Base-by-base conservation (phyloP, 192 early-diverging fungal genomes). In the Rhizoclosmatium sp. region DNA sequence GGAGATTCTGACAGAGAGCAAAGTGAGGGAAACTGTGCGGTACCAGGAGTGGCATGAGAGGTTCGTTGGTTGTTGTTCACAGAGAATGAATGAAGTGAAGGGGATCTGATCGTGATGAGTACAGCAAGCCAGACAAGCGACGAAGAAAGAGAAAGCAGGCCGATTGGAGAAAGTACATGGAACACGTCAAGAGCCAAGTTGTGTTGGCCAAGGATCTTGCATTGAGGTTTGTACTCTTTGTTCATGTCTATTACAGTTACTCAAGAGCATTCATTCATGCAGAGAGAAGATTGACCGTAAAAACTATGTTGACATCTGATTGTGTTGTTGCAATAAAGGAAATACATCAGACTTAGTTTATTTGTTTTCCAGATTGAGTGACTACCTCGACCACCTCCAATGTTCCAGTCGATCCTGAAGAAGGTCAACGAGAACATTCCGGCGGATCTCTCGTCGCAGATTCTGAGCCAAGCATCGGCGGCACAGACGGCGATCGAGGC, bases 141-240 rank as follows among this genome's bases (percentile, higher is more conserved):
- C 21, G 85, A 59, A 51, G 88, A 46, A 87, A 81, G 80, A 67
- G 79, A 67, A 82, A 82, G 76, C 79, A 89, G 81, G 71, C 78
- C 48, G 83, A 87, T 46, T 89, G 84, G 84, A 75, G 74, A 46
- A 56, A 64, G 46, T 89, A 87, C 61, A 49, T 89, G 67, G 67
- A 64, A 49, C 42, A 65, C 49, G 81, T 86, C 9, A 87, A 82
- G 75, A 64, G 69, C 62, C 82, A 82, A 77, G 81, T 87, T 16
- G 70, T 76, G 49, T 44, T 81, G 41, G 88, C 88, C 7, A 76
- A 75, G 49, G 79, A 86, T 64, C 67, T 87, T 39, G 67, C 44
- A 21, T 44, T 21, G 59, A 71, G 78, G 78, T 80, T 7, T 21
- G 60, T 62, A 21, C 10, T 62, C 21, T 7, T 62, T 62, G 60